phyloP scores from a whole-genome alignment of 2,329 filamentous ascomycete genomes.

The Epichloe baconii region DNA sequence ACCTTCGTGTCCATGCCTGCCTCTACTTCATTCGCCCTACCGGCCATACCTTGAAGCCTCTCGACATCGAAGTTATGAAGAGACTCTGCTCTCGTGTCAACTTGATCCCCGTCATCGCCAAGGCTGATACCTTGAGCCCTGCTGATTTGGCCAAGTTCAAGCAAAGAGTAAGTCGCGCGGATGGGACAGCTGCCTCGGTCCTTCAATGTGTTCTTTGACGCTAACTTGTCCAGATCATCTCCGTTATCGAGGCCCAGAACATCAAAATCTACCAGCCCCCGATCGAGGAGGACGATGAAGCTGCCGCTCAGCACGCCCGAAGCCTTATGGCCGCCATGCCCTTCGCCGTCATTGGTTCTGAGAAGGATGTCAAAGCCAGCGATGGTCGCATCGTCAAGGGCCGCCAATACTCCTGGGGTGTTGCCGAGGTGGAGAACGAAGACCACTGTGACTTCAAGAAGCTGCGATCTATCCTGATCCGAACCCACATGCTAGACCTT shows the following conservation, averaged over 20 bases:
- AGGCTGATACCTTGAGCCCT: slow-evolving; percentile 94
- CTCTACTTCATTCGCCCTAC: slow-evolving; percentile 99
- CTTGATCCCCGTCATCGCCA: slow-evolving; percentile 94
- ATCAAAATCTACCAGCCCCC: slow-evolving; percentile 99
- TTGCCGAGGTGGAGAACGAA: slow-evolving; percentile 98
- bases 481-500: slow-evolving; percentile 98
- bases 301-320: slow-evolving; percentile 86
- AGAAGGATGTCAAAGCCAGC: slow-evolving; percentile 96
- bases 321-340: slow-evolving; percentile 95
- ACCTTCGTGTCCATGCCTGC: slow-evolving; percentile 95
- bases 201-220: slow-evolving; percentile 5
- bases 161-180: slow-evolving; percentile 55
- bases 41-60: slow-evolving; percentile 93
- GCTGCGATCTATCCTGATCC: slow-evolving; percentile 94
- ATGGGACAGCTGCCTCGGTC: neutral
- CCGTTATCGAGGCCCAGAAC: slow-evolving; percentile 92
- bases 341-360: slow-evolving; percentile 95
- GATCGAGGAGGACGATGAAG: slow-evolving; percentile 95
- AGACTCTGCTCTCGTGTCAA: slow-evolving; percentile 95
- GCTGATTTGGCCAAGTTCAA: slow-evolving; percentile 89
- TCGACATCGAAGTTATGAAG: slow-evolving; percentile 99
- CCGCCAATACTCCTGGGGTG: slow-evolving; percentile 97
- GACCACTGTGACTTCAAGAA: slow-evolving; percentile 99
- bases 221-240: slow-evolving; percentile 54
- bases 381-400: slow-evolving; percentile 98